A percentile compares a stretch with the other conserved stretches of the same genome.
phyloP scores from a whole-genome alignment of 2,329 filamentous ascomycete species.

The Aspergillus neotritici region DNA sequence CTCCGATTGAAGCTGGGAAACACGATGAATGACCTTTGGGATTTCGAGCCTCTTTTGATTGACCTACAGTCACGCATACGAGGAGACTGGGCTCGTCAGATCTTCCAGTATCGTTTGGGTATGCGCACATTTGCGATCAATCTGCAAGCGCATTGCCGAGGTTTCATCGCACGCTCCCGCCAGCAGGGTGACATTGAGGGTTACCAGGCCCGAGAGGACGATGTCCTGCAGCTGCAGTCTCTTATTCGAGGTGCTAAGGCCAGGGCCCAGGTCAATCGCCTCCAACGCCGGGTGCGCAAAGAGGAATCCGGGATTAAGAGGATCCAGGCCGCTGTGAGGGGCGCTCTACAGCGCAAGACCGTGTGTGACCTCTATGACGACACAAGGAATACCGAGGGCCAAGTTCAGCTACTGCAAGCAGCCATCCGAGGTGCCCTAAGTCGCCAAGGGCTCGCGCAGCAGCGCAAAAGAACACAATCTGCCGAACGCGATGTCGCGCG shows the following conservation, averaged over 20 bases:
- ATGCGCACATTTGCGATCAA: conserved; percentile 76
- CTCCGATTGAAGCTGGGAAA: conserved; percentile 70
- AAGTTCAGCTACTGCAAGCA: conserved; percentile 52
- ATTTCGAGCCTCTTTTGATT: conserved; percentile 68
- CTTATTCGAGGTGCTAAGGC: conserved; percentile 58
- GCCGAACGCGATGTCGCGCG: conserved; percentile 49
- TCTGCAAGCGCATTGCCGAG: conserved; percentile 73
- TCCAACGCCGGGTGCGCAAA: conserved; percentile 35
- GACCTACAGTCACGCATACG: conserved; percentile 82
- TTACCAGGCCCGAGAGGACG: conserved; percentile 66
- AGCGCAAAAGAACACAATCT: conserved; percentile 33
- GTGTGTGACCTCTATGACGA: conserved; percentile 52
- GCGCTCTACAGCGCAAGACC: conserved; percentile 39
- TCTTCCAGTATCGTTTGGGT: conserved; percentile 71
- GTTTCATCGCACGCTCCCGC: conserved; percentile 64
- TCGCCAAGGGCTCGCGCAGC: conserved; percentile 10
- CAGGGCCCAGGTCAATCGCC: conserved; percentile 38
- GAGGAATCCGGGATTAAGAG: conserved; percentile 41
- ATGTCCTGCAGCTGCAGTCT: conserved; percentile 76
- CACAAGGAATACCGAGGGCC: conserved; percentile 58
- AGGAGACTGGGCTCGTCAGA: conserved; percentile 79
- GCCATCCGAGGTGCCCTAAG: conserved; percentile 54
- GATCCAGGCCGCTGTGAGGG: conserved; percentile 54
- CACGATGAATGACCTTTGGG: conserved; percentile 86
- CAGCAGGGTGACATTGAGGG: conserved; percentile 60